Evolutionary conservation across 2,329 filamentous ascomycete species (phyloP).

Genomic region (Intubia oerlemansii): DNA sequence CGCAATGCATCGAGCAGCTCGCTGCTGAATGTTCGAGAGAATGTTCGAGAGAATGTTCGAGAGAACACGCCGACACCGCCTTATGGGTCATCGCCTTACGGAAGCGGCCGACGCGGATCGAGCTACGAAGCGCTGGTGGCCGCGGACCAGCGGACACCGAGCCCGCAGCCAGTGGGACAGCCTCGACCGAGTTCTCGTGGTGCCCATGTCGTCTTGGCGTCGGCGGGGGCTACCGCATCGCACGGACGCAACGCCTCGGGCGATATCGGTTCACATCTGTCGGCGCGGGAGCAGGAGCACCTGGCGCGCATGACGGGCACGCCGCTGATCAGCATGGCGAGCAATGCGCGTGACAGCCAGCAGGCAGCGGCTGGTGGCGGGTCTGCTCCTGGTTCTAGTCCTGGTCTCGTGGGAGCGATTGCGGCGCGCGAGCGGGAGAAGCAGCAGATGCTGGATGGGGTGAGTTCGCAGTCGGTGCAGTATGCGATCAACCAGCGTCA

Average conservation of each 20-base stretch:
- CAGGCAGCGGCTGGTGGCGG: conserved; percentile 29
- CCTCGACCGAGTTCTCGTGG: conserved; percentile 36
- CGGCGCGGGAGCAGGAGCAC: conserved; percentile 72
- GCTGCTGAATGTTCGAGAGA: conserved; percentile 17
- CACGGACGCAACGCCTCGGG: conserved; percentile 3
- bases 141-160: too few relatives aligned
- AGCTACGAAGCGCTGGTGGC: conserved; percentile 22
- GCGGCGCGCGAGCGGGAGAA: conserved; percentile 62
- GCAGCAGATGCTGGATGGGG: conserved; percentile 44
- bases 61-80: conserved; percentile 21
- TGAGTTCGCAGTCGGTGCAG: conserved; percentile 49
- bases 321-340: conserved; percentile 49
- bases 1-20: conserved; percentile 33
- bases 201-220: conserved; percentile 27
- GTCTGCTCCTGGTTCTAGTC: too few relatives aligned
- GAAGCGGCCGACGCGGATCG: conserved; percentile 17
- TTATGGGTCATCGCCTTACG: too few relatives aligned
- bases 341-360: conserved; percentile 24
- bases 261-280: conserved; percentile 35
- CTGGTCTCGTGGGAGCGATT: conserved; percentile 57
- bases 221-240: too few relatives aligned
- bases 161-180: conserved; percentile 18
- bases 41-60: too few relatives aligned
- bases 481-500: conserved; percentile 51
- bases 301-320: conserved; percentile 64